phyloP scores from a whole-genome alignment of 306 rosid species.

The Aeschynomene evenia region DNA sequence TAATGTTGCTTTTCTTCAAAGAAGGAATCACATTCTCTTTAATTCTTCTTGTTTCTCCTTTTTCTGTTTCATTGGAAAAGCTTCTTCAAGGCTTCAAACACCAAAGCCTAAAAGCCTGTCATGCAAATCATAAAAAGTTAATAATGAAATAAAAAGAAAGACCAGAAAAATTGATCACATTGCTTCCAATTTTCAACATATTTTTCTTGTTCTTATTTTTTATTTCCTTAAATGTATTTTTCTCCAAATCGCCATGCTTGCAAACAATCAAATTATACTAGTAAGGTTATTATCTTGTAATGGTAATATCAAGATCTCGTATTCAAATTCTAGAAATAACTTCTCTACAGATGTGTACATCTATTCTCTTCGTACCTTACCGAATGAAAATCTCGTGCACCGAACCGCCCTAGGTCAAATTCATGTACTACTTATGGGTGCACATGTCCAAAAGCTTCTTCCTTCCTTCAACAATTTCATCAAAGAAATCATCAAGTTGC shows the following conservation, averaged over 20 bases:
- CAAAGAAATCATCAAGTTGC: slow-evolving; percentile 74
- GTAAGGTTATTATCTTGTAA: too few species aligned
- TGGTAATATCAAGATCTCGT: too few species aligned
- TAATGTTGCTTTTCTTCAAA: slow-evolving; percentile 40
- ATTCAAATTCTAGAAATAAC: too few species aligned
- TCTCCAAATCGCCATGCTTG: neutral
- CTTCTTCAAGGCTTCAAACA: slow-evolving; percentile 20
- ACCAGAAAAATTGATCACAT: neutral
- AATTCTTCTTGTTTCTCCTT: neutral
- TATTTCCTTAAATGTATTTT: neutral
- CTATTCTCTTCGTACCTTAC: too few species aligned
- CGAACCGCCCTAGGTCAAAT: too few species aligned
- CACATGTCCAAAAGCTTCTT: slow-evolving; percentile 72
- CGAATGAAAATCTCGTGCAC: too few species aligned
- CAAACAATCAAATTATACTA: neutral
- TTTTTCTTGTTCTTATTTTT: neutral
- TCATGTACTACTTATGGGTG: slow-evolving; percentile 41
- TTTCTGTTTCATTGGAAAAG: slow-evolving; percentile 2
- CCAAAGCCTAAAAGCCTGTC: slow-evolving; percentile 10
- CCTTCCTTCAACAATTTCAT: slow-evolving; percentile 75
- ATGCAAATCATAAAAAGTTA: slow-evolving; percentile 18
- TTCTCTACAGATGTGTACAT: too few species aligned
- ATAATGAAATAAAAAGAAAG: neutral
- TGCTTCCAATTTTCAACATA: neutral
- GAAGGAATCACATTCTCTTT: slow-evolving; percentile 48